Evolutionary conservation across 1,284 basidiomycete species (phyloP).

Genomic region (Moesziomyces parantarcticus): DNA sequence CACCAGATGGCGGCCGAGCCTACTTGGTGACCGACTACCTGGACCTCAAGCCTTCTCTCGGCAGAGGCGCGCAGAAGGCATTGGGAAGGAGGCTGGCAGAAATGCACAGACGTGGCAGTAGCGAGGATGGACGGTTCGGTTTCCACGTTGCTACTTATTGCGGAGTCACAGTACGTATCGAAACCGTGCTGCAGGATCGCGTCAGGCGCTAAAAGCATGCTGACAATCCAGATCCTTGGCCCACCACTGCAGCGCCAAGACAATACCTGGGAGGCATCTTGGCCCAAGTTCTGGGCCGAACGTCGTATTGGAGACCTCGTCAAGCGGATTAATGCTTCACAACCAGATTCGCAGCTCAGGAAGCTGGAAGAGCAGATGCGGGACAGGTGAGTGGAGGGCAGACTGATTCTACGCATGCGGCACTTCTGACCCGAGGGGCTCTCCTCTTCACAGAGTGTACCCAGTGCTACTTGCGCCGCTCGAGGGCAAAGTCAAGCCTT

Average conservation of each 20-base stretch:
- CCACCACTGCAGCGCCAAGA: conserved; percentile 21
- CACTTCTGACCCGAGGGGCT: not conserved
- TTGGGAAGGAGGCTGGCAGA: conserved; percentile 24
- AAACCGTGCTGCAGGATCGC: not conserved
- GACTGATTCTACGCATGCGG: no score
- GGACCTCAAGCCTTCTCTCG: conserved; percentile 24
- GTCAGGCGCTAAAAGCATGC: not conserved
- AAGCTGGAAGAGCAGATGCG: conserved; percentile 33
- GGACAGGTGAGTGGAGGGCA: conserved; percentile 14
- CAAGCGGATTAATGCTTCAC: conserved; percentile 14
- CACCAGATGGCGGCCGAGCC: conserved; percentile 15
- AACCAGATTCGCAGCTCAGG: conserved; percentile 24
- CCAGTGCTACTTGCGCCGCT: conserved; percentile 31
- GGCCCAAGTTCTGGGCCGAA: conserved; percentile 40
- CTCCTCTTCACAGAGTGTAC: conserved; percentile 18
- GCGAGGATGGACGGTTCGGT: conserved; percentile 25
- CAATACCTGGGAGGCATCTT: conserved; percentile 41
- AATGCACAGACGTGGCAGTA: conserved; percentile 32
- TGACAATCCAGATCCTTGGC: not conserved
- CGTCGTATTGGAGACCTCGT: conserved; percentile 39
- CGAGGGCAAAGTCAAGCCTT: conserved; percentile 38
- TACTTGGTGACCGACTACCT: conserved; percentile 40
- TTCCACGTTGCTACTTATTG: conserved; percentile 37
- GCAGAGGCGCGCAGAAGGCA: conserved; percentile 11
- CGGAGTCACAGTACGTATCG: conserved; percentile 29